Percentiles rank a stretch among this genome's conserved stretches.
These are phyloP conservation scores for Eutypa lata DNA, from an alignment of 2,329 filamentous ascomycete species.

Conservation along the genomic window DNA sequence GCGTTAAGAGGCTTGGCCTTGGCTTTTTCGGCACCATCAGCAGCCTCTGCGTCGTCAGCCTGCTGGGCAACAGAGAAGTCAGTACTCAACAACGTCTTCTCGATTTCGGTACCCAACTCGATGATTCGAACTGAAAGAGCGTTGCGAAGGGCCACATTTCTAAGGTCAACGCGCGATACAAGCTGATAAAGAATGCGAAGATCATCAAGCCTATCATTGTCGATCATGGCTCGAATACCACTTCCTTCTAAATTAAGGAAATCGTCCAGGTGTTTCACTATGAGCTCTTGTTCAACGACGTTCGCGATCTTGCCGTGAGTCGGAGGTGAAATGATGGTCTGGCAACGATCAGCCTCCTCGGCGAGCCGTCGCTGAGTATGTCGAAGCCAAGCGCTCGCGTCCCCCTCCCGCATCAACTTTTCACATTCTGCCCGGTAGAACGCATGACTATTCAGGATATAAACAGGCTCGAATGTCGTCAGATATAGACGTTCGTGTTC, in stretches of 20 bases:
- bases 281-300: conserved; percentile 79
- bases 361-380: conserved; percentile 70
- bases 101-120: conserved; percentile 79
- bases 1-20: conserved; percentile 51
- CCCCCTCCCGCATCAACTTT: conserved; percentile 69
- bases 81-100: conserved; percentile 60
- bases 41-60: conserved; percentile 33
- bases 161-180: conserved; percentile 71
- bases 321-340: conserved; percentile 71
- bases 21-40: conserved; percentile 46
- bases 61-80: conserved; percentile 43
- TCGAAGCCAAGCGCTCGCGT: conserved; percentile 78
- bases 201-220: conserved; percentile 79
- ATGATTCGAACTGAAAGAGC: conserved; percentile 73
- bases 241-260: conserved; percentile 82
- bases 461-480: conserved; percentile 76
- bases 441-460: conserved; percentile 63
- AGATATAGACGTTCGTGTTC: conserved; percentile 81
- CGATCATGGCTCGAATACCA: conserved; percentile 84
- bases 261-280: conserved; percentile 72
- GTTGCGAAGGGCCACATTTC: conserved; percentile 66
- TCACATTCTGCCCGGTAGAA: conserved; percentile 80
- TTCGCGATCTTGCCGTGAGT: conserved; percentile 70
- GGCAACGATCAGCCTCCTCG: conserved; percentile 81
- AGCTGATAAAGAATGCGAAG: conserved; percentile 78